phyloP scores from a whole-genome alignment of 1,284 basidiomycete species.

The Naganishia albida region DNA sequence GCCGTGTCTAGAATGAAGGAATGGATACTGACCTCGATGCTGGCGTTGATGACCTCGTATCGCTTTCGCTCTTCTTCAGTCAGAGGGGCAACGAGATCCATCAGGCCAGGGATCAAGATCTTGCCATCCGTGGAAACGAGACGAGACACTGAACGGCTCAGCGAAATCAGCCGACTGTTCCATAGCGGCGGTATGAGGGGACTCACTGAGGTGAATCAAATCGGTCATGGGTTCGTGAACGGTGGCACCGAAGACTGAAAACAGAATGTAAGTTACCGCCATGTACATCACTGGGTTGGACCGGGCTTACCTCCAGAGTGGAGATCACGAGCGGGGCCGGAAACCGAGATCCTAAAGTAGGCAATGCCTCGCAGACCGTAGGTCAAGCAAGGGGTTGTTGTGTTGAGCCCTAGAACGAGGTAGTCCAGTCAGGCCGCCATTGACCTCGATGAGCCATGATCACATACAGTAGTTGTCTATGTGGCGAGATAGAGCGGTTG shows the following conservation, averaged over 20 bases:
- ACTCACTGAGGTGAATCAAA: conserved; percentile 56
- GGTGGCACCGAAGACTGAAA: conserved; percentile 70
- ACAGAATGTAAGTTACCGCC: neutral
- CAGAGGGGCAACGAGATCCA: conserved; percentile 79
- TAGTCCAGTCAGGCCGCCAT: neutral
- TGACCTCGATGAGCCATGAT: neutral
- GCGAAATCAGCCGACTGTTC: neutral
- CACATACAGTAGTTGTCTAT: conserved; percentile 54
- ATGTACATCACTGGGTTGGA: neutral
- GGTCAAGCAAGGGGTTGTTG: conserved; percentile 55
- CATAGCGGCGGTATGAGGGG: too few species aligned
- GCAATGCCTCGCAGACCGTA: conserved; percentile 73
- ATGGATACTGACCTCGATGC: conserved; percentile 41
- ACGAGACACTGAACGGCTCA: conserved; percentile 58
- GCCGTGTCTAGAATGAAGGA: neutral
- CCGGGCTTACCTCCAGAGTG: conserved; percentile 76
- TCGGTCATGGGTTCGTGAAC: conserved; percentile 82
- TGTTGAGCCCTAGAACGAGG: conserved; percentile 48
- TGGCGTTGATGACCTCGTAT: conserved; percentile 76
- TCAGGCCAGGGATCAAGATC: conserved; percentile 88
- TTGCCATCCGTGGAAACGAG: conserved; percentile 80
- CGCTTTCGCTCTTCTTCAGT: conserved; percentile 71
- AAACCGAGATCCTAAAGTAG: conserved; percentile 83
- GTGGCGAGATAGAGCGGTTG: neutral
- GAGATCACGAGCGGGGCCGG: conserved; percentile 83